Base-by-base conservation (phyloP, 2,329 filamentous ascomycete species). In the Diatrype stigma region DNA sequence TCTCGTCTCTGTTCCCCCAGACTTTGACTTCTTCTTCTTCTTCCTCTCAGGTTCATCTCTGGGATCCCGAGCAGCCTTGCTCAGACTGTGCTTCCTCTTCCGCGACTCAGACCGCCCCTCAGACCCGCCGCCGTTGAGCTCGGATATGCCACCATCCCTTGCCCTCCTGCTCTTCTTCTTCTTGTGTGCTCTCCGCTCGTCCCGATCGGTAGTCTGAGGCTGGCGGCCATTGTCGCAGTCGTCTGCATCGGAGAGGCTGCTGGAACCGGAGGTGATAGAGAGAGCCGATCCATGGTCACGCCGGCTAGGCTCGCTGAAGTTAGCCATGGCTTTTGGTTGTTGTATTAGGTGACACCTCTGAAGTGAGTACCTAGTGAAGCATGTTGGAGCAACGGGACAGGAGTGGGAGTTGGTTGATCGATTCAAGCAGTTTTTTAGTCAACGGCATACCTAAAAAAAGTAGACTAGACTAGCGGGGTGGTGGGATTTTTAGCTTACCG, bases 51-150 rank as follows among this genome's bases (percentile, higher is more conserved):
- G 75, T 59, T 80, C 74, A 61, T 85, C 81, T 51, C 79, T 72
- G 16, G 80, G 79, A 61, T 85, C 82, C 52, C 81, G 73, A n/a
- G 81, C 80, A 3, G 81, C 79, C 58, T 83, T 83, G 70, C 77
- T 80, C 50, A 84, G 62, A 65, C 80, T 84, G 40, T 74, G 73
- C 51, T 76, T 73, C 45, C 80, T 73, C 64, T 76, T 71, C 21
- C 63, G 60, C 8, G 65, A 62, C 26, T 56, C 58, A 3, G 58
- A 48, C 23, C 60, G n/a, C n/a, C n/a, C n/a, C n/a, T n/a, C n/a
- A n/a, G n/a, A n/a, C n/a, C n/a, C n/a, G n/a, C n/a, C 58, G 49
- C 65, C 61, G 32, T 70, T 65, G 45, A 66, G 56, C 49, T 72
- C 68, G n/a, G 55, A 60, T 35, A 56, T 56, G 8, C 59, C 63